These are phyloP conservation scores for Wickerhamiella lipophila DNA, from an alignment of 805 yeast genomes.

Conservation along the genomic window DNA sequence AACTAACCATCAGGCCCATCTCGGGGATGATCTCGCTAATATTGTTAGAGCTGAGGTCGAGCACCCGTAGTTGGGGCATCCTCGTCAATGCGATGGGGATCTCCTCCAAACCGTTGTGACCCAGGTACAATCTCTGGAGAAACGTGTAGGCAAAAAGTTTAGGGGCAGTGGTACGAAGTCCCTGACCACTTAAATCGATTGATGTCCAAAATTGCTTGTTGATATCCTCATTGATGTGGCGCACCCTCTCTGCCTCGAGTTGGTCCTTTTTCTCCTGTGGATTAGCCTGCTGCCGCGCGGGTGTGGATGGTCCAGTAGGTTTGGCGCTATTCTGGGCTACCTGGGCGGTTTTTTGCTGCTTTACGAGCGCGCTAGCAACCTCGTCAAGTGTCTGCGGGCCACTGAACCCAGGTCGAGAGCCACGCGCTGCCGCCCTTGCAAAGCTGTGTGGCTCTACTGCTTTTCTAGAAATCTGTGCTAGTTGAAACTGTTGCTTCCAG, in stretches of 20 bases:
- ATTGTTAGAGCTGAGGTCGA: conserved; percentile 73
- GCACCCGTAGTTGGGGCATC: conserved; percentile 59
- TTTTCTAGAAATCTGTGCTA: conserved; percentile 57
- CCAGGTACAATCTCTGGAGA: conserved; percentile 72
- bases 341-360: conserved; percentile 18
- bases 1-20: conserved; percentile 66
- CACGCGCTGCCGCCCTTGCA: conserved; percentile 69
- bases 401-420: conserved; percentile 28
- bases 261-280: conserved; percentile 27
- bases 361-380: conserved; percentile 30
- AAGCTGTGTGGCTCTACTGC: conserved; percentile 63
- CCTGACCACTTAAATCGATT: conserved; percentile 83
- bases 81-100: conserved; percentile 59
- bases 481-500: conserved; percentile 73
- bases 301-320: conserved; percentile 18
- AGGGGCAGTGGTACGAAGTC: conserved; percentile 55
- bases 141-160: conserved; percentile 70
- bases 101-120: conserved; percentile 62
- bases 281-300: conserved; percentile 18
- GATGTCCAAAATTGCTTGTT: conserved; percentile 85
- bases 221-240: conserved; percentile 29
- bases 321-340: conserved; percentile 24
- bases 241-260: conserved; percentile 32
- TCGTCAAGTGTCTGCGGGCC: conserved; percentile 28
- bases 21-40: conserved; percentile 67